These are phyloP conservation scores for Wickerhamiella kazuoi DNA, from an alignment of 805 yeast species.

Conservation along the genomic window DNA sequence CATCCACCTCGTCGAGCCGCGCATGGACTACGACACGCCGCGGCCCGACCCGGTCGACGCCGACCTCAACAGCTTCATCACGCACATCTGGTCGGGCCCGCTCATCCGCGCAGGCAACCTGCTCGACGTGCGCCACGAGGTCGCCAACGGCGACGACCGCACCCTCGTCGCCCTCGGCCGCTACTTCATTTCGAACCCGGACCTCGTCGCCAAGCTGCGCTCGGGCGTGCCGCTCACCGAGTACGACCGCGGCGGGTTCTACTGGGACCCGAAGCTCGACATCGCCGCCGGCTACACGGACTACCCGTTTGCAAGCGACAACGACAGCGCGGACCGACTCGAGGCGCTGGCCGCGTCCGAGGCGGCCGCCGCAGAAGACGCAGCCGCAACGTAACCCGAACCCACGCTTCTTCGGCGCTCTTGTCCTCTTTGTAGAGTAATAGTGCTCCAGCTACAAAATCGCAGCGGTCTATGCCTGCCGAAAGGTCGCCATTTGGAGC, in stretches of 20 bases:
- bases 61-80: slow-evolving; percentile 9
- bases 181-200: slow-evolving; percentile 38
- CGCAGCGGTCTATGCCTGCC: background rate
- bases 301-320: no score
- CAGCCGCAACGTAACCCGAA: background rate
- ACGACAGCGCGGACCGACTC: no score
- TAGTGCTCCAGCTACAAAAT: background rate
- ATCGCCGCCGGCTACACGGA: slow-evolving; percentile 28
- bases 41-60: background rate
- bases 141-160: slow-evolving; percentile 14
- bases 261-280: slow-evolving; percentile 16
- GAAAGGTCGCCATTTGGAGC: no score
- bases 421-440: background rate
- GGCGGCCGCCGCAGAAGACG: no score
- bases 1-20: slow-evolving; percentile 31
- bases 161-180: slow-evolving; percentile 29
- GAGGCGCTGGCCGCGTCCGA: no score
- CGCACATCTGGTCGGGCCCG: slow-evolving; percentile 12
- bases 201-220: slow-evolving; percentile 29
- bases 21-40: slow-evolving; percentile 12
- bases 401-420: background rate
- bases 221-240: slow-evolving; percentile 25
- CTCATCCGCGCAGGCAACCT: slow-evolving; percentile 13
- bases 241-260: slow-evolving; percentile 35
- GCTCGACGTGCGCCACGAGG: slow-evolving; percentile 6